phyloP scores from a whole-genome alignment of 2,329 filamentous ascomycete species.

The Clarireedia monteithiana region DNA sequence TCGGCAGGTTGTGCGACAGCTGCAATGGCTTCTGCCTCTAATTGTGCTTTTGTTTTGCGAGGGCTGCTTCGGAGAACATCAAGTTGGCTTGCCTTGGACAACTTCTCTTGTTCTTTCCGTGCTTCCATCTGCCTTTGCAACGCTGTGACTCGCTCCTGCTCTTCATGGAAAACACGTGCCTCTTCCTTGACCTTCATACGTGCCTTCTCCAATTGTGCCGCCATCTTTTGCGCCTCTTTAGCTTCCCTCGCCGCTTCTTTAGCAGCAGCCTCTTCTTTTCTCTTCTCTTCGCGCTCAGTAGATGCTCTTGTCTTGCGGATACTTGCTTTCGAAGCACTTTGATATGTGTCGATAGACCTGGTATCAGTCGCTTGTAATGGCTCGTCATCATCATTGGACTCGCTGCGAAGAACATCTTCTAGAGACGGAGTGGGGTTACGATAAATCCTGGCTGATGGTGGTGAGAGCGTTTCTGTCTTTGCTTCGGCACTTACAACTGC shows the following conservation, averaged over 20 bases:
- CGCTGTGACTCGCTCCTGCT: conserved; percentile 45
- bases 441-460: conserved; percentile 41
- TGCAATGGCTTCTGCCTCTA: conserved; percentile 28
- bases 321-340: conserved; percentile 24
- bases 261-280: conserved; percentile 49
- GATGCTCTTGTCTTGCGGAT: conserved; percentile 47
- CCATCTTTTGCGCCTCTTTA: conserved; percentile 51
- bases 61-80: conserved; percentile 43
- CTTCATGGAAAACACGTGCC: conserved; percentile 49
- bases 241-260: conserved; percentile 47
- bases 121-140: conserved; percentile 46
- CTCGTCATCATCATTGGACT: conserved; percentile 27
- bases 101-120: conserved; percentile 46
- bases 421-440: conserved; percentile 39
- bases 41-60: conserved; percentile 37
- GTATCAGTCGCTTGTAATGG: conserved; percentile 34
- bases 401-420: conserved; percentile 32
- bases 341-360: background rate
- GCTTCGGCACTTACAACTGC: conserved; percentile 55
- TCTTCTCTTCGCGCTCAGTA: conserved; percentile 51
- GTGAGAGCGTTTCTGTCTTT: conserved; percentile 49
- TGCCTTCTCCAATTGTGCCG: conserved; percentile 57
- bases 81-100: conserved; percentile 25
- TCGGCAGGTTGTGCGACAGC: conserved; percentile 31
- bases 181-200: conserved; percentile 65